These are phyloP conservation scores for Epichloe uncinata DNA, from an alignment of 2,329 filamentous ascomycete species.

Conservation along the genomic window DNA sequence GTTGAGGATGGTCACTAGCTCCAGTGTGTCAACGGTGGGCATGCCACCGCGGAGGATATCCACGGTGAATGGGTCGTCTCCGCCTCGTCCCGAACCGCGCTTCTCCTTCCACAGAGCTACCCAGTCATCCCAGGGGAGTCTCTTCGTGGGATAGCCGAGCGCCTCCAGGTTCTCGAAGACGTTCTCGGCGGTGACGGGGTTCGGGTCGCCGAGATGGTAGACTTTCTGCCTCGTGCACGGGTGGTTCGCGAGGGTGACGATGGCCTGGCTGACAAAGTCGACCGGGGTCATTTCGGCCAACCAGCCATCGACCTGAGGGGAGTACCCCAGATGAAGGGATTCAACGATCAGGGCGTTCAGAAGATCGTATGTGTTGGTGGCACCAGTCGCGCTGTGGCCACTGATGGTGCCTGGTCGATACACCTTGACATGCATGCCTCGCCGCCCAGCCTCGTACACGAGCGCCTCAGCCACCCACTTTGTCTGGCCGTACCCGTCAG, in stretches of 20 bases:
- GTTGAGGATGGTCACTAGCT: constrained; percentile 59
- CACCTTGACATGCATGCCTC: constrained; percentile 57
- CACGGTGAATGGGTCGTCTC: constrained; percentile 60
- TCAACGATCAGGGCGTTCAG: constrained; percentile 65
- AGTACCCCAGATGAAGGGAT: constrained; percentile 57
- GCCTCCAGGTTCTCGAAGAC: constrained; percentile 52
- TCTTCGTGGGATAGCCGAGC: constrained; percentile 58
- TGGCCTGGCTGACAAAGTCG: constrained; percentile 65
- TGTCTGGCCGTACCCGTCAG: constrained; percentile 65
- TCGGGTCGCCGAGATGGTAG: constrained; percentile 63
- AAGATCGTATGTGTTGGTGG: constrained; percentile 67
- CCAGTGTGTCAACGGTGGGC: constrained; percentile 60
- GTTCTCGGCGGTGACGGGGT: constrained; percentile 50
- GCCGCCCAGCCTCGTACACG: constrained; percentile 52
- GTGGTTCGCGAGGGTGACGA: constrained; percentile 55
- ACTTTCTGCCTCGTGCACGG: constrained; percentile 47
- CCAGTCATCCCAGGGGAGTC: constrained; percentile 60
- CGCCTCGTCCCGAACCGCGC: constrained; percentile 48
- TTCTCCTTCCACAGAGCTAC: constrained; percentile 60
- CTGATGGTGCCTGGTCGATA: constrained; percentile 66
- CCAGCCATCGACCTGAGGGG: constrained; percentile 61
- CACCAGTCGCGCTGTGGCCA: constrained; percentile 61
- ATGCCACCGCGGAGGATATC: constrained; percentile 71
- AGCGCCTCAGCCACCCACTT: constrained; percentile 74
- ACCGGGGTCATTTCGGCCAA: constrained; percentile 74